Percentiles rank a stretch among this genome's conserved stretches.
These are phyloP conservation scores for Rhodomyrtus psidioides DNA, from an alignment of 441 rosid species.

Conservation along the genomic window DNA sequence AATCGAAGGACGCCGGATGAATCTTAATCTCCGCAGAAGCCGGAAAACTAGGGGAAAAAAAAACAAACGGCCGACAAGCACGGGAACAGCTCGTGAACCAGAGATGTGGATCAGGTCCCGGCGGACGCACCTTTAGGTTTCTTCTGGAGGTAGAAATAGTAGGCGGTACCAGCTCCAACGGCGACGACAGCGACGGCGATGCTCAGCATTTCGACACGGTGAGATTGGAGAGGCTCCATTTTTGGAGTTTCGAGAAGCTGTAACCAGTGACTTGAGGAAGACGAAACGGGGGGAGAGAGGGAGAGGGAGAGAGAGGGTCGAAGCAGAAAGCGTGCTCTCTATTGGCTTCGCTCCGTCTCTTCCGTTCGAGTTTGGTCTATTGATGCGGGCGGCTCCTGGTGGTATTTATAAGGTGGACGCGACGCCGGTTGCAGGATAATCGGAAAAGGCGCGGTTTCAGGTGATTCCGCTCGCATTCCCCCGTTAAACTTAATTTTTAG, in stretches of 20 bases:
- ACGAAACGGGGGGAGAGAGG: neutral
- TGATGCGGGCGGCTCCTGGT: neutral
- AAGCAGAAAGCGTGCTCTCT: neutral
- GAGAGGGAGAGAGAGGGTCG: neutral
- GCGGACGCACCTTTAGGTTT: conserved; percentile 27
- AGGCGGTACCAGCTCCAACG: conserved; percentile 51
- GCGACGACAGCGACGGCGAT: conserved; percentile 52
- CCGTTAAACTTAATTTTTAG: neutral
- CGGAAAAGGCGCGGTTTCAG: neutral
- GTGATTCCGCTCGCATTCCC: neutral
- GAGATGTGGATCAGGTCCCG: too few species aligned
- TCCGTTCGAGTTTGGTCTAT: neutral
- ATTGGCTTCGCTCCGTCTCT: neutral
- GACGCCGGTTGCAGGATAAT: neutral
- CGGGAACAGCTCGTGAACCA: neutral
- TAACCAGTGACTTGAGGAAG: neutral
- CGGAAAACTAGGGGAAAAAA: neutral
- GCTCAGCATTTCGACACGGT: conserved; percentile 33
- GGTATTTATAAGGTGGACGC: neutral
- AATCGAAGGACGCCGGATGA: neutral
- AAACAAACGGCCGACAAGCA: neutral
- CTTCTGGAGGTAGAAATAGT: conserved; percentile 32
- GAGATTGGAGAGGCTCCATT: conserved; percentile 35
- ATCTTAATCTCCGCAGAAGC: neutral
- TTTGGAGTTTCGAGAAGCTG: neutral